Evolutionary conservation across 345 rosid genomes (phyloP), one percentile per base, ranked within the genome.

Genomic region (Lenwebbia sp.): DNA sequence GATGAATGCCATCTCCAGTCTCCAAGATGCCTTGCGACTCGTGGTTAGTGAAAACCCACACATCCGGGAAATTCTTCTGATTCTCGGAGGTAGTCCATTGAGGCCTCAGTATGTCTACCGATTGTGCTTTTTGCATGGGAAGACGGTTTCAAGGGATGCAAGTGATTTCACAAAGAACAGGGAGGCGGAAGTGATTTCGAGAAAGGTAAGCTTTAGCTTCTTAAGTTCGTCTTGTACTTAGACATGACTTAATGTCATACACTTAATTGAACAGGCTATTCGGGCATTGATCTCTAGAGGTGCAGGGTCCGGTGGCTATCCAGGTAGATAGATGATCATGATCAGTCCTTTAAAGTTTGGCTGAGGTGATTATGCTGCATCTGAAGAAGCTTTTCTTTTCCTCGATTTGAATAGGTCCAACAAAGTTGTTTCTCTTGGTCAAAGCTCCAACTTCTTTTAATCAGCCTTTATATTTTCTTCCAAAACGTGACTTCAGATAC

Each of bases 401-500:
- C 57, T 87, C 84, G 8, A 51, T 84, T 54, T 62, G 26, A 65
- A 13, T 84, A 96, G 99, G 99, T 87, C 93, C 94, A 60, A 91
- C 91, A 84, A 95, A 92, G 91, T 89, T 97, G 93, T 96, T 97
- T 88, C 87, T 97, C 58, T 86, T 97, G 93, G 92, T 93, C 85
- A 92, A 93, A 90, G 99, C 97, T 87, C 97, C 95, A 52, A 83
- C 95, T 83, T 90, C 96, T 87, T 87, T 94, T 85, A 93, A 91
- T 88, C 90, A 93, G 60, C 96, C 99, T 33, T 88, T 88, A 84
- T 96, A 96, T 94, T 97, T 95, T 92, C 95, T 96, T 89, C 99
- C 98, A 54, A 97, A 96, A 91, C 98, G 96, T 82, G 99, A 94
- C 85, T 96, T 97, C 92, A 96, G 88, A 93, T 93, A 88, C 91